Conservation (phyloP, 495 filamentous ascomycete genomes). For the Chaetomidium leptoderma region DNA sequence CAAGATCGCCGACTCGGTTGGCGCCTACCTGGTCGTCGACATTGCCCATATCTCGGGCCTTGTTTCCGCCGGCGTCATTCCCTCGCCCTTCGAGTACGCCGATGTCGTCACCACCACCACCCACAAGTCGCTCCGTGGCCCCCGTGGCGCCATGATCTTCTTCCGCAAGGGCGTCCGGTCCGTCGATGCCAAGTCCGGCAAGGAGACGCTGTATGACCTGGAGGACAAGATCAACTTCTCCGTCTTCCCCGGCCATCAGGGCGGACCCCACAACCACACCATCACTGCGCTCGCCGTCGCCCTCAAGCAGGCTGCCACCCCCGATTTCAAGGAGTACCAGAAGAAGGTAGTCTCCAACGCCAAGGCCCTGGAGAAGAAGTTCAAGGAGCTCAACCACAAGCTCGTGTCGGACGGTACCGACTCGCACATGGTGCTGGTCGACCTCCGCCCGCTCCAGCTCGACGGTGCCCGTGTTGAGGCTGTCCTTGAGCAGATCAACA, state of each 20-base stretch:
- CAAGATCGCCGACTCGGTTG: conserved; percentile 89
- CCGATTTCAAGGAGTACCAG: conserved; percentile 96
- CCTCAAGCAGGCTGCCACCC: conserved; percentile 86
- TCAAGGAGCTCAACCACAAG: conserved; percentile 81
- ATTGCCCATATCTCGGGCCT: conserved; percentile 99
- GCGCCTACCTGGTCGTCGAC: conserved; percentile 91
- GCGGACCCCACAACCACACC: conserved; percentile 99
- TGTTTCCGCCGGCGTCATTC: conserved; percentile 88
- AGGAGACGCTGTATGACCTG: conserved; percentile 88
- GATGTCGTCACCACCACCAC: conserved; percentile 99
- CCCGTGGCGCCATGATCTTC: conserved; percentile 99
- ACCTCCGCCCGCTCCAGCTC: conserved; percentile 71
- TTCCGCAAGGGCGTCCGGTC: conserved; percentile 93
- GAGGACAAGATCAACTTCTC: conserved; percentile 98
- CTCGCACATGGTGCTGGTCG: conserved; percentile 96
- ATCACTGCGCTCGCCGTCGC: conserved; percentile 97
- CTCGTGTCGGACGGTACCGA: conserved; percentile 96
- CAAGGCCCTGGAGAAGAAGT: conserved; percentile 76
- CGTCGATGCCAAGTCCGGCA: conserved; percentile 81
- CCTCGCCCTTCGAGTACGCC: conserved; percentile 87
- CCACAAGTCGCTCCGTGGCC: conserved; percentile 98
- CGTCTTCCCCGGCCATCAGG: conserved; percentile 99
- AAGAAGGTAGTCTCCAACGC: conserved; percentile 88
- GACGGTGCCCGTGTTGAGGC: conserved; percentile 97
- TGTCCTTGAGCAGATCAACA: conserved; percentile 95